Evolutionary conservation across 1,139 yeast species (phyloP).

Genomic region (Saccharomyces hybrid): DNA sequence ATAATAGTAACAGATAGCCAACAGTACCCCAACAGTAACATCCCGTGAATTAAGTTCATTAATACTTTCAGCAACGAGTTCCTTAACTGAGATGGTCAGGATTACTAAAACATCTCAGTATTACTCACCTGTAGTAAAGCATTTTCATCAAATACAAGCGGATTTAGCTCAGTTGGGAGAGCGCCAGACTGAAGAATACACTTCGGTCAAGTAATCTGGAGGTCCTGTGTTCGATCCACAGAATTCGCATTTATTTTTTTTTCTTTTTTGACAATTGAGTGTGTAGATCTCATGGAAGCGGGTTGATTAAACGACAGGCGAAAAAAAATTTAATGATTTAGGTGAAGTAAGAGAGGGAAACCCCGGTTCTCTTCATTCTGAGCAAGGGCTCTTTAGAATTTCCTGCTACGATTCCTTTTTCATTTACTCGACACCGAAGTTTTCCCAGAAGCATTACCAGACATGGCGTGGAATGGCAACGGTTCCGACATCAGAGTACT

Average conservation of each 20-base stretch:
- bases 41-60: not conserved
- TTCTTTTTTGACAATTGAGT: not conserved
- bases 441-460: not conserved
- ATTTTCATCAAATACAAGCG: constrained; percentile 9
- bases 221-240: constrained; percentile 92
- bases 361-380: not conserved
- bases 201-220: constrained; percentile 42
- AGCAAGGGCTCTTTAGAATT: not conserved
- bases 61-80: not conserved
- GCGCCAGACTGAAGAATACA: constrained; percentile 20
- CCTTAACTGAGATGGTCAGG: not conserved
- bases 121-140: not conserved
- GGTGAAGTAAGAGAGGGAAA: not conserved
- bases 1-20: not conserved
- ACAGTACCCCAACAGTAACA: not conserved
- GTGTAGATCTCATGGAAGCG: not conserved
- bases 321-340: not conserved
- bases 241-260: constrained; percentile 51
- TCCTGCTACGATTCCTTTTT: not conserved
- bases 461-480: not conserved
- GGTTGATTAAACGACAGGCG: not conserved
- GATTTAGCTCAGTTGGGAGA: constrained; percentile 22
- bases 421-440: not conserved
- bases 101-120: not conserved
- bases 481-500: not conserved